These are phyloP conservation scores for Candida smagusa DNA, from an alignment of 1,139 yeast genomes.

Conservation along the genomic window DNA sequence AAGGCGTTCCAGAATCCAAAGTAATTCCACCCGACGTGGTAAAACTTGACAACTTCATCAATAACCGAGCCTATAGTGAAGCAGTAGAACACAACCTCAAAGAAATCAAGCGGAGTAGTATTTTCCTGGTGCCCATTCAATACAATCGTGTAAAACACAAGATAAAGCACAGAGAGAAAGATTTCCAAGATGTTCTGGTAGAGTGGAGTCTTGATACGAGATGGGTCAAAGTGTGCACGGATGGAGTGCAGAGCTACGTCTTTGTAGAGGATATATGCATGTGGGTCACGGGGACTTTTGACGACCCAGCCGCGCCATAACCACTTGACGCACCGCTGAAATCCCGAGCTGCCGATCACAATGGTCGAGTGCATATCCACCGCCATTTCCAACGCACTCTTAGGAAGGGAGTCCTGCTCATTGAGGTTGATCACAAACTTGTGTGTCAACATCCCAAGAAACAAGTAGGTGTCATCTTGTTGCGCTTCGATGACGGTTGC, in stretches of 20 bases:
- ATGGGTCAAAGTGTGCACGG: conserved; percentile 74
- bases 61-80: conserved; percentile 64
- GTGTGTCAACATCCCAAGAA: conserved; percentile 75
- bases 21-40: conserved; percentile 72
- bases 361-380: conserved; percentile 81
- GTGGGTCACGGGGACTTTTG: conserved; percentile 70
- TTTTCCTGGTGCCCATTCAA: conserved; percentile 48
- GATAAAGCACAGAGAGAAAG: conserved; percentile 60
- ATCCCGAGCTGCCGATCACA: conserved; percentile 76
- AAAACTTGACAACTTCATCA: conserved; percentile 69
- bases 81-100: conserved; percentile 58
- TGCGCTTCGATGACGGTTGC: conserved; percentile 62
- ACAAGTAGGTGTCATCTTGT: conserved; percentile 59
- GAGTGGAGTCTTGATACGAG: conserved; percentile 76
- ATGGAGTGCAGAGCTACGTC: conserved; percentile 57
- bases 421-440: conserved; percentile 65
- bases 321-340: conserved; percentile 85
- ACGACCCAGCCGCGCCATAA: conserved; percentile 92
- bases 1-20: conserved; percentile 79
- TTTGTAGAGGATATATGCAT: conserved; percentile 61
- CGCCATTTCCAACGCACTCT: conserved; percentile 76
- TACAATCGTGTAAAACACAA: conserved; percentile 60
- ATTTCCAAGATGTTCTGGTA: conserved; percentile 78
- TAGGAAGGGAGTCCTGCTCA: conserved; percentile 60
- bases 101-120: conserved; percentile 29